Evolutionary conservation across 441 rosid genomes (phyloP), one percentile per base, ranked within the genome.

Genomic region (Erysimum cheiri): DNA sequence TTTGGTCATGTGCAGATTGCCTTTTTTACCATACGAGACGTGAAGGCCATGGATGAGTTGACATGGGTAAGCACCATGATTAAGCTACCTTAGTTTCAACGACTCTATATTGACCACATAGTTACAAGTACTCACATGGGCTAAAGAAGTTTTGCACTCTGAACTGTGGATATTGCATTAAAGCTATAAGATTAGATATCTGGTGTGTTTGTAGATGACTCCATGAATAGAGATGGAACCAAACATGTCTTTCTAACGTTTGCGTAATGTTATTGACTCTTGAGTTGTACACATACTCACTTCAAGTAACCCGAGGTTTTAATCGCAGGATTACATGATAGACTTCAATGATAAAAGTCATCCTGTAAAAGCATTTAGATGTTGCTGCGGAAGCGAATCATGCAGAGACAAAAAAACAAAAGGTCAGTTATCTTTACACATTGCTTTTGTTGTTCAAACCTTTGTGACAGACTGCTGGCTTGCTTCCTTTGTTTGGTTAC

Each of bases 291-390:
- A 49, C 35, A 24, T 36, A 53, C 43, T 17, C 37, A 7, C 10
- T 49, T 64, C 66, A 39, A 69, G 31, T 48, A 24, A 56, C 12
- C 13, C 1, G 29, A 66, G 41, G 33, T 53, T 56, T 69, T 44
- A 39, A 39, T 54, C 32, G 72, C 90, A 93, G 98, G 98, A 93
- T 76, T 91, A 89, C 69, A 90, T 93, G 62, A 85, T 93, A 62
- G 96, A 91, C 80, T 93, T 91, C 53, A 59, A 48, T 36, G 98
- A 91, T 77, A 60, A 66, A 32, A 79, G 78, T 56, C 96, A 91
- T 81, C 98, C 98, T 19, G 62, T 91, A 33, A 82, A 88, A 78
- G 95, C 98, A 70, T 93, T 93, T 79, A 29, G 33, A 36, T 93
- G 98, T 59, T 53, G 76, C 50, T 93, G 97, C 53, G 88, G 88